phyloP scores from a whole-genome alignment of 495 filamentous ascomycete species.

The Evansstolkia leycettana region DNA sequence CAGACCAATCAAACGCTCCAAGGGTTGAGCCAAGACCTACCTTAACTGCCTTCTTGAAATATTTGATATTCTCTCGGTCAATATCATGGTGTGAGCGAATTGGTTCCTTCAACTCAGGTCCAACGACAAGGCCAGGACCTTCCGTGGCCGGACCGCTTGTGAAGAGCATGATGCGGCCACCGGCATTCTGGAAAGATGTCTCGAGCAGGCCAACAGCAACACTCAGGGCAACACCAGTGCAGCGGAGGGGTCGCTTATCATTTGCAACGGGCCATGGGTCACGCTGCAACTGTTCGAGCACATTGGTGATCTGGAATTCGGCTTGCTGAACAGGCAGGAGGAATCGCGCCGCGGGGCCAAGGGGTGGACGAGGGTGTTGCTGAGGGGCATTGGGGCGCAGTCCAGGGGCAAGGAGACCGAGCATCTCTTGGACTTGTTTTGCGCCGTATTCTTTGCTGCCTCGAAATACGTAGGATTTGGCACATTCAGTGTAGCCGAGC shows the following conservation, averaged over 20 bases:
- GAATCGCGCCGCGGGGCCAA: constrained; percentile 80
- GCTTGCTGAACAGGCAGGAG: constrained; percentile 89
- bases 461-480: constrained; percentile 99
- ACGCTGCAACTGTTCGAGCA: constrained; percentile 90
- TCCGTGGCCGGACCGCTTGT: constrained; percentile 92
- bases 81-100: constrained; percentile 99
- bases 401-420: constrained; percentile 60
- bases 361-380: constrained; percentile 67
- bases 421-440: constrained; percentile 98
- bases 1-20: constrained; percentile 8
- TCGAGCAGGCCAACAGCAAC: constrained; percentile 91
- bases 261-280: constrained; percentile 97
- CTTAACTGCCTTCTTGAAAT: constrained; percentile 98
- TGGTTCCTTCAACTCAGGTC: constrained; percentile 91
- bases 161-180: constrained; percentile 94
- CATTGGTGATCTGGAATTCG: constrained; percentile 96
- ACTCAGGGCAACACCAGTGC: constrained; percentile 90
- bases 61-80: constrained; percentile 97
- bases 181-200: constrained; percentile 88
- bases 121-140: constrained; percentile 93
- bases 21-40: constrained; percentile 26
- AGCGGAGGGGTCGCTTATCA: constrained; percentile 83
- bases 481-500: constrained; percentile 94
- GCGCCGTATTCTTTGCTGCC: constrained; percentile 95
- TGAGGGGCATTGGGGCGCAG: constrained; percentile 69